A percentile compares a stretch with the other conserved stretches of the same genome.
Conservation (phyloP, 108 stramenopile species). For the Mayamaea pseudoterrestris region DNA sequence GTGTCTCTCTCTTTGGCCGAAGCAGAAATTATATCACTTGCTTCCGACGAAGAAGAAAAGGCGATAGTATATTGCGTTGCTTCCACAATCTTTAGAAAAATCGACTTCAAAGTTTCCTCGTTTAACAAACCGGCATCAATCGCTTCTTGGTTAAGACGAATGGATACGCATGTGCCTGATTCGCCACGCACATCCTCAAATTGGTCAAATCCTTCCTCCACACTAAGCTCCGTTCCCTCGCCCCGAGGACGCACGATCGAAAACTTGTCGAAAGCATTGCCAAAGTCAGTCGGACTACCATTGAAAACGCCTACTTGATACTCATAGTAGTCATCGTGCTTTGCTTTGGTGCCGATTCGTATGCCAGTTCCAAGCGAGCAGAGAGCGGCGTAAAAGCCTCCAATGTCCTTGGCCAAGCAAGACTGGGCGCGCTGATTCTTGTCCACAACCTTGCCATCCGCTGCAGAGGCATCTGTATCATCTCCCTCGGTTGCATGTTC, state of each 20-base stretch:
- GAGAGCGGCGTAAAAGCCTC: slow-evolving; percentile 33
- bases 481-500: slow-evolving; percentile 6
- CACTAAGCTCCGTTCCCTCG: slow-evolving; percentile 15
- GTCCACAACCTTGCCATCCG: background rate
- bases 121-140: slow-evolving; percentile 12
- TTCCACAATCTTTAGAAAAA: slow-evolving; percentile 23
- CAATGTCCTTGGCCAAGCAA: slow-evolving; percentile 11
- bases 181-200: slow-evolving; percentile 32
- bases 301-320: slow-evolving; percentile 12
- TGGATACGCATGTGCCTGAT: slow-evolving; percentile 26
- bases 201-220: slow-evolving; percentile 14
- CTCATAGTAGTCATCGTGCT: slow-evolving; percentile 37
- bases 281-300: background rate
- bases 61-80: slow-evolving; percentile 27
- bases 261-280: slow-evolving; percentile 14
- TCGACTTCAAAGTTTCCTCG: slow-evolving; percentile 10
- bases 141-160: slow-evolving; percentile 12
- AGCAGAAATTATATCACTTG: slow-evolving; percentile 15
- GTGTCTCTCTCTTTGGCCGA: slow-evolving; percentile 13
- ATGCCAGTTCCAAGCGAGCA: slow-evolving; percentile 20
- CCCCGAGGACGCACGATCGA: slow-evolving; percentile 17
- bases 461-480: background rate
- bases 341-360: slow-evolving; percentile 30
- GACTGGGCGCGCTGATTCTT: background rate
- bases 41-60: slow-evolving; percentile 13